Evolutionary conservation across 1,284 basidiomycete species (phyloP), one percentile per base, ranked within the genome.

Genomic region (Moesziomyces globuligerus): DNA sequence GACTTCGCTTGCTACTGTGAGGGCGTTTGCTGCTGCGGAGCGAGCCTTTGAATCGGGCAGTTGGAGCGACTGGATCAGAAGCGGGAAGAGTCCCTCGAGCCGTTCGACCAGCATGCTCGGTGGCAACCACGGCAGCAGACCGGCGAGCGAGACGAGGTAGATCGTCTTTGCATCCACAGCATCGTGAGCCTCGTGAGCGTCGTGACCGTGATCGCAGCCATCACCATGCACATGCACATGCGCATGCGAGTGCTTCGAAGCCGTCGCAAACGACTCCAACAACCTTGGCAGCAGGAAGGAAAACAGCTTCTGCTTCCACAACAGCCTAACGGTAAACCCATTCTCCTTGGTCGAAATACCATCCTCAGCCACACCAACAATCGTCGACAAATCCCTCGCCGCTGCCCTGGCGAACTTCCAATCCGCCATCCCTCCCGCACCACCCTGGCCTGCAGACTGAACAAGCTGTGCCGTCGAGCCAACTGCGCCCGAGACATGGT

Each of bases 41-140:
- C 92, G 88, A 56, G 94, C 89, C 21, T 87, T 86, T 5, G 87
- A 82, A 80, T 93, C 90, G 1, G 89, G 87, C 1, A 96, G 84
- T 36, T 90, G 87, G 7, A 98, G 87, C 2, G 92, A 90, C 20
- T 91, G 91, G 43, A 98, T 85, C 1, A 99, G 86, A 17, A 98
- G 85, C 0, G 95, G 94, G 70, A 97, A 88, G 15, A 98, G 87
- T 90, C 95, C 78, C 1, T 28, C 23, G 21, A 76, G 48, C 5
- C 48, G 44, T 15, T 65, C 56, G 11, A 51, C 41, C 10, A 71
- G 29, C 54, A 61, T 50, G 1, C 89, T 86, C 60, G 90, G 90
- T 0, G 94, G 93, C 15, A 93, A 87, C 7, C 90, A 87, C 47
- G 89, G 90, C 55, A 98, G 88, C 8, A 98, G 85, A 8, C 90